Evolutionary conservation across 768 basidiomycete species (phyloP), one percentile per base, ranked within the genome.

Genomic region (Scleroderma bovista): DNA sequence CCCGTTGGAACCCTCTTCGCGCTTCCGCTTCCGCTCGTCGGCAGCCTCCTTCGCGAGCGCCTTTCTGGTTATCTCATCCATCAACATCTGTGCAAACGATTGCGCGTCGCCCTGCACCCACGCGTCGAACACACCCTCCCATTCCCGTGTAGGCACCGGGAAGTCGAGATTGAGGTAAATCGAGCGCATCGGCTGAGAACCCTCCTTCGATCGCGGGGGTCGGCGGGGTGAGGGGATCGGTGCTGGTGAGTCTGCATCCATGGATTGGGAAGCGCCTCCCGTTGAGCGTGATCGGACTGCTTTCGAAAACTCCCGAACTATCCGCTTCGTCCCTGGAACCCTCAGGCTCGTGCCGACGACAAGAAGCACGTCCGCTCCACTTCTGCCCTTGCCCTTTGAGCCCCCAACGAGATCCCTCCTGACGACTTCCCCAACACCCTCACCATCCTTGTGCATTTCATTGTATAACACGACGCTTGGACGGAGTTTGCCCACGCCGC

Each of bases 71-170:
- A 87, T 72, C 66, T 83, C 84, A 20, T 72, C 72, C 52, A 72
- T 74, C 52, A 90, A 62, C 51, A 81, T 63, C 34, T 69, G 68
- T 6, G 89, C 86, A 66, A 94, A 93, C 15, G 61, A 62, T 64
- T 96, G 93, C 2, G 88, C 84, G 60, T 95, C 92, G 2, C 93
- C 91, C 58, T 92, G 81, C 48, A 93, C 66, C 88, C 91, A 95
- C 34, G 80, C 78, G 66, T 96, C 93, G 57, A 96, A 94, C 3
- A 94, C 84, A 8, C 83, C 86, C 53, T 88, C 86, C 91, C 90
- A 94, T 54, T 93, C 90, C 47, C 86, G 75, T 8, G 83, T 83
- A 3, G 90, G 90, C 9, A 84, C 80, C 1, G 90, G 90, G 63
- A 91, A 91, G 53, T 94, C 91, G 34, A 88, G 69, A 65, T 95